These are phyloP conservation scores for Mortierella sp. DNA, from an alignment of 371 early-diverging fungal species.

Conservation along the genomic window DNA sequence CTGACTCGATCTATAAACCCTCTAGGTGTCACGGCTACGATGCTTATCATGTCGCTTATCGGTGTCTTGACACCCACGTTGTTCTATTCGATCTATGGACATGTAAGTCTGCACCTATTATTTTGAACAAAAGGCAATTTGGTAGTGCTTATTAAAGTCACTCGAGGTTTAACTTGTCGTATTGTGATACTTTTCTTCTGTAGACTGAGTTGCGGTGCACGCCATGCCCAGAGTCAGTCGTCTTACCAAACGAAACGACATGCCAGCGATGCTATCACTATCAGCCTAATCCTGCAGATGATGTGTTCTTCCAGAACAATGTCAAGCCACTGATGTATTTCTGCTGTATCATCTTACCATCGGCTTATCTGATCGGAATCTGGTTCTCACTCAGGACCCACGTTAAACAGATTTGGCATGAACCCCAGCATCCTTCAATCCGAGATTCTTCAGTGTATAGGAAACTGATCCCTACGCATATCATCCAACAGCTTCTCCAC, in stretches of 20 bases:
- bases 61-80: constrained; percentile 94
- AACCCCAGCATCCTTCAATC: constrained; percentile 27
- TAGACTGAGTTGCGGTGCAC: constrained; percentile 62
- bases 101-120: constrained; percentile 60
- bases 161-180: too few relatives aligned
- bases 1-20: too few relatives aligned
- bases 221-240: constrained; percentile 53
- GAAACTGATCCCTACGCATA: constrained; percentile 14
- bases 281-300: constrained; percentile 72
- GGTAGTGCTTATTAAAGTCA: too few relatives aligned
- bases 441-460: constrained; percentile 49
- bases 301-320: constrained; percentile 76
- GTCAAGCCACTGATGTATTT: constrained; percentile 86
- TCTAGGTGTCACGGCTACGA: constrained; percentile 88
- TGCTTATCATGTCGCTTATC: constrained; percentile 94
- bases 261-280: constrained; percentile 68
- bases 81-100: constrained; percentile 93
- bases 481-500: constrained; percentile 30
- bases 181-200: not conserved
- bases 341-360: constrained; percentile 82
- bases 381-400: constrained; percentile 92
- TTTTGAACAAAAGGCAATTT: too few relatives aligned
- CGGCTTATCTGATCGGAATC: constrained; percentile 86
- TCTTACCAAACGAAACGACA: constrained; percentile 44
- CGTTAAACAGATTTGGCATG: constrained; percentile 81